Evolutionary conservation across 352 stramenopile species (phyloP).

Genomic region (Globisporangium ultimum): DNA sequence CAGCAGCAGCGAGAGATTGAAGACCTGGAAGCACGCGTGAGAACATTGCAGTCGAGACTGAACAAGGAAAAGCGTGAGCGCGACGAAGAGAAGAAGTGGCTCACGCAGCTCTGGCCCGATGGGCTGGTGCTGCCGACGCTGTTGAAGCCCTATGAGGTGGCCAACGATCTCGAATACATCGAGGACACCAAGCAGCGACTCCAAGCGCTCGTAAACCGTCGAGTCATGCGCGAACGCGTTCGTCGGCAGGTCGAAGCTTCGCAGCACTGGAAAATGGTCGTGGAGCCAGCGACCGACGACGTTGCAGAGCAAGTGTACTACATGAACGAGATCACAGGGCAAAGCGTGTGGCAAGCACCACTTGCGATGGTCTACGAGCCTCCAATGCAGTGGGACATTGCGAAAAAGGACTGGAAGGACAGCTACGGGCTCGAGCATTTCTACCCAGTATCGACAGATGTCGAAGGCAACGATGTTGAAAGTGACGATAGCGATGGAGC

Average conservation of each 20-base stretch:
- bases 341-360: conserved; percentile 55
- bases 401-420: conserved; percentile 56
- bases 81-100: conserved; percentile 58
- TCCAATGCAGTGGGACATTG: conserved; percentile 45
- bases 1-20: conserved; percentile 1
- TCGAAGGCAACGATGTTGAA: conserved; percentile 6
- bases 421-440: conserved; percentile 49
- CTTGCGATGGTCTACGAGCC: conserved; percentile 57
- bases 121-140: conserved; percentile 54
- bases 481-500: not conserved
- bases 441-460: conserved; percentile 10
- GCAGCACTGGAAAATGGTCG: conserved; percentile 48
- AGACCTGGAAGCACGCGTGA: conserved; percentile 14
- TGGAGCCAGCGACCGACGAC: conserved; percentile 15
- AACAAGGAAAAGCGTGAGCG: conserved; percentile 42
- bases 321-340: conserved; percentile 45
- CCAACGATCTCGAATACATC: conserved; percentile 12
- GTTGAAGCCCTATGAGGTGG: conserved; percentile 30
- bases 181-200: conserved; percentile 30
- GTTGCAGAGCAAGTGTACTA: conserved; percentile 42
- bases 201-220: conserved; percentile 32
- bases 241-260: conserved; percentile 34
- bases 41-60: conserved; percentile 20
- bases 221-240: conserved; percentile 38
- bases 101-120: conserved; percentile 60